Base-by-base conservation (phyloP, 2,329 filamentous ascomycete genomes). In the Stagonosporopsis vannaccii region DNA sequence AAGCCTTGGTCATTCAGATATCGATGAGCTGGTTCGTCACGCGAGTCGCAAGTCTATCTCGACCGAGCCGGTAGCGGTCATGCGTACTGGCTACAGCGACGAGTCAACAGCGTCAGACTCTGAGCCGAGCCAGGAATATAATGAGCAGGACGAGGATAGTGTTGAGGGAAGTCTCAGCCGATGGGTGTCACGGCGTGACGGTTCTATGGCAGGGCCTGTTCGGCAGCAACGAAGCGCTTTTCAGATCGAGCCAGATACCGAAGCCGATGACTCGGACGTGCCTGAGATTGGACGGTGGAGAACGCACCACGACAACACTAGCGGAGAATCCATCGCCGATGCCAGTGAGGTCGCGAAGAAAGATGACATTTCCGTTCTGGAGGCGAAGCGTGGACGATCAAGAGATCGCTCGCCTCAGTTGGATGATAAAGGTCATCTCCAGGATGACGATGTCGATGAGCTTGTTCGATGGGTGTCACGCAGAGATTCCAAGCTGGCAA, bases 111-210 rank as follows among this genome's bases (percentile, higher is more conserved):
- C 66, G 33, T 67, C 69, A 3, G 72, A 75, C 36, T 69, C 61
- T 1, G 70, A 73, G 36, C 37, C 22, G 22, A 51, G 43, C 20
- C 47, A 47, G n/a, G 37, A 63, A 5, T 54, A 68, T 9, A 60
- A 68, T 19, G 59, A 65, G 23, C 12, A 65, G 65, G 44, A 52
- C 40, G 63, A 73, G 2, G 71, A 72, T 23, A 70, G 71, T 1
- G 20, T 51, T 42, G 65, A 74, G 2, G 72, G 73, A 19, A 71
- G 68, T 2, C 39, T 75, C 3, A 66, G 72, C n/a, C 67, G 71
- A 12, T 75, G 72, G 73, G 68, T 74, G 6, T 73, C 69, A 45
- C 61, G 66, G 47, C 60, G 70, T 11, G 70, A 72, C 4, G 66
- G 68, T 17, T 45, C 57, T 11, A 60, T 57, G 8, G 68, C 66